Evolutionary conservation across 768 basidiomycete species (phyloP).

Genomic region (Gloeopeniophorella convolvens): DNA sequence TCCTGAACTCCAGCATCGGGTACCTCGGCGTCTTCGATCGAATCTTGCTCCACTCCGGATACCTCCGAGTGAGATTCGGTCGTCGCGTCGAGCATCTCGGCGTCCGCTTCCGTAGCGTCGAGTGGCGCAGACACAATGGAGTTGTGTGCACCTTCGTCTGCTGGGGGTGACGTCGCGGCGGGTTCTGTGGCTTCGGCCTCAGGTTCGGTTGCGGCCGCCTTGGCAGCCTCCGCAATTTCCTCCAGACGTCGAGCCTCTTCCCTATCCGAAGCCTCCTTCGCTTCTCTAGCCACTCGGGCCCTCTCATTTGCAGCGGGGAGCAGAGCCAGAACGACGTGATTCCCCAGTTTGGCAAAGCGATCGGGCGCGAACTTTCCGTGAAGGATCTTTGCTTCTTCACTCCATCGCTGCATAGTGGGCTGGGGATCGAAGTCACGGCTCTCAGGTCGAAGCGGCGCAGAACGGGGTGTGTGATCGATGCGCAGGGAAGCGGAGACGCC

Average conservation of each 20-base stretch:
- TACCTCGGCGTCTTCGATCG: slow-evolving; percentile 3
- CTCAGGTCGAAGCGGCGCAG: slow-evolving; percentile 35
- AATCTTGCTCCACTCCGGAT: slow-evolving; percentile 10
- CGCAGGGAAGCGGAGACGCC: slow-evolving; percentile 52
- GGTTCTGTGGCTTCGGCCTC: slow-evolving; percentile 27
- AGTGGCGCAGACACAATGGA: slow-evolving; percentile 32
- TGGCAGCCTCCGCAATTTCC: slow-evolving; percentile 34
- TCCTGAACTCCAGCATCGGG: slow-evolving; percentile 18
- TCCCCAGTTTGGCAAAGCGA: slow-evolving; percentile 56
- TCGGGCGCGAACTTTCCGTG: slow-evolving; percentile 70
- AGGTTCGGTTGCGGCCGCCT: slow-evolving; percentile 28
- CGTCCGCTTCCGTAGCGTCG: slow-evolving; percentile 33
- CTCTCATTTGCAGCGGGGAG: slow-evolving; percentile 74
- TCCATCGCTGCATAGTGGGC: slow-evolving; percentile 81
- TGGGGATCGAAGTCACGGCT: slow-evolving; percentile 70
- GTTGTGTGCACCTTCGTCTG: slow-evolving; percentile 22
- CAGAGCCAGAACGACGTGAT: slow-evolving; percentile 66
- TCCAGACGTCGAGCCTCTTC: slow-evolving; percentile 36
- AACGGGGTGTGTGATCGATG: slow-evolving; percentile 47
- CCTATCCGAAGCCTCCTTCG: slow-evolving; percentile 49
- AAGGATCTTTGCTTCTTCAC: slow-evolving; percentile 78
- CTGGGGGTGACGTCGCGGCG: slow-evolving; percentile 4
- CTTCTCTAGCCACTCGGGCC: slow-evolving; percentile 35
- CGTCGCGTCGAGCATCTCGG: slow-evolving; percentile 45
- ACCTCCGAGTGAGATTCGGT: slow-evolving; percentile 6